These are phyloP conservation scores for Clavulina sp. DNA, from an alignment of 768 basidiomycete species.

Conservation along the genomic window DNA sequence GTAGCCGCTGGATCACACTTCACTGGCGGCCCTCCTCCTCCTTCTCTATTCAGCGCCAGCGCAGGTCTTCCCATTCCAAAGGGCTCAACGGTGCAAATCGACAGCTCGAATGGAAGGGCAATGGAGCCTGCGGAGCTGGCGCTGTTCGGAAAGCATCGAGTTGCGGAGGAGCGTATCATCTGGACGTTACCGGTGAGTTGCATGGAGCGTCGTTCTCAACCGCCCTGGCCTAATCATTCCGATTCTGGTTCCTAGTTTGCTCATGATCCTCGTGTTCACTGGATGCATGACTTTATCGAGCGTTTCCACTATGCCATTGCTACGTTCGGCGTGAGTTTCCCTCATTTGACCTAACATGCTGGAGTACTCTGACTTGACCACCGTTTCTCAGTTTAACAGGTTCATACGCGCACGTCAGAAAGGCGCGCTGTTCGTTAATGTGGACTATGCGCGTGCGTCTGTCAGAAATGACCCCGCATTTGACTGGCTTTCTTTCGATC, in stretches of 20 bases:
- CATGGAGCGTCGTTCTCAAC: not conserved
- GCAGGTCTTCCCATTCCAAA: too few species aligned
- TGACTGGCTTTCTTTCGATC: slow-evolving; percentile 9
- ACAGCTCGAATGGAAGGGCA: slow-evolving; percentile 5
- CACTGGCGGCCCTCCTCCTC: too few species aligned
- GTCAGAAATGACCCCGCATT: slow-evolving; percentile 1
- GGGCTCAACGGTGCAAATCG: not conserved
- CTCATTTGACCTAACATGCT: not conserved
- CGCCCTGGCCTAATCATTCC: not conserved
- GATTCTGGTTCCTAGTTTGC: not conserved
- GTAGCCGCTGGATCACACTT: too few species aligned
- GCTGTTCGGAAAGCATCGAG: slow-evolving; percentile 8
- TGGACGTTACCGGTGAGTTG: slow-evolving; percentile 8
- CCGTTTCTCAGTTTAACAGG: slow-evolving; percentile 4
- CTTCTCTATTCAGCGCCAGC: too few species aligned
- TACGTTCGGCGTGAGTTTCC: slow-evolving; percentile 7
- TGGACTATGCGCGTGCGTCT: not conserved
- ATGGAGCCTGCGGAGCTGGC: slow-evolving; percentile 4
- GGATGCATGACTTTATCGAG: slow-evolving; percentile 3
- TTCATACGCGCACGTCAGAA: slow-evolving; percentile 2
- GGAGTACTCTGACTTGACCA: not conserved
- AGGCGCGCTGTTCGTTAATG: slow-evolving; percentile 9
- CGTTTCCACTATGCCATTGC: not conserved
- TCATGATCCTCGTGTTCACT: slow-evolving; percentile 8
- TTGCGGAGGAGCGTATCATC: slow-evolving; percentile 6